Base-by-base conservation (phyloP, 2,329 filamentous ascomycete genomes). In the Hawksworthiomyces lignivorus region DNA sequence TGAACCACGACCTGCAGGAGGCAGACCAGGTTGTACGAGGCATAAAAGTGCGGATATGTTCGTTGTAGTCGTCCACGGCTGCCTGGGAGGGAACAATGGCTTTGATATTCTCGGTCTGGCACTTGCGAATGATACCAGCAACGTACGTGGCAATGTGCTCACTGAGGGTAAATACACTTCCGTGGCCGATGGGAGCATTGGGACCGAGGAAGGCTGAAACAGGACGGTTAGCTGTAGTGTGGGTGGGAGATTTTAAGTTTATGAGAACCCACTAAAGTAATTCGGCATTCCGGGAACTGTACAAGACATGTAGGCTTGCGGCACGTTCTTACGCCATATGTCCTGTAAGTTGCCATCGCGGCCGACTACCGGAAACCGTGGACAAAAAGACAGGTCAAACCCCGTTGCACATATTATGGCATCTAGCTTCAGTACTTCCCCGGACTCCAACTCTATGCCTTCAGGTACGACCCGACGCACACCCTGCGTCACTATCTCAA, bases 351-450 rank as follows among this genome's bases (percentile, higher is more conserved):
- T 70, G 22, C 70, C 71, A n/a, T 62, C 51, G 18, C 65, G 60
- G 9, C 70, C 71, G 6, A 70, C 54, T 15, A 76, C 55, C 1
- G 70, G 71, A 46, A 73, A 76, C 1, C 67, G 62, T 4, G 73
- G 72, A 7, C 62, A 54, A 53, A 75, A 76, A 1, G 69, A 72
- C 5, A 67, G 68, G 49, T 77, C 67, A 50, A 75, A 77, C 1
- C 73, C 73, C 0, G 73, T 77, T n/a, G 73, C 74, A 45, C 72
- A 75, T 36, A 80, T 62, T 18, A 80, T 68, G 11, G 65, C 64
- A 50, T 80, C 77, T 12, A 75, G 65, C 26, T 70, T 61, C 39
- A 73, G 54, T n/a, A 69, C 55, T 27, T 65, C 53, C n/a, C 70
- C 73, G 4, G 65, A 65, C 1, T 59, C 61, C 24, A 75, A 59